Percentiles rank a stretch among this genome's conserved stretches.
Evolutionary conservation across 768 basidiomycete species (phyloP).

Genomic region (Suillus occidentalis): DNA sequence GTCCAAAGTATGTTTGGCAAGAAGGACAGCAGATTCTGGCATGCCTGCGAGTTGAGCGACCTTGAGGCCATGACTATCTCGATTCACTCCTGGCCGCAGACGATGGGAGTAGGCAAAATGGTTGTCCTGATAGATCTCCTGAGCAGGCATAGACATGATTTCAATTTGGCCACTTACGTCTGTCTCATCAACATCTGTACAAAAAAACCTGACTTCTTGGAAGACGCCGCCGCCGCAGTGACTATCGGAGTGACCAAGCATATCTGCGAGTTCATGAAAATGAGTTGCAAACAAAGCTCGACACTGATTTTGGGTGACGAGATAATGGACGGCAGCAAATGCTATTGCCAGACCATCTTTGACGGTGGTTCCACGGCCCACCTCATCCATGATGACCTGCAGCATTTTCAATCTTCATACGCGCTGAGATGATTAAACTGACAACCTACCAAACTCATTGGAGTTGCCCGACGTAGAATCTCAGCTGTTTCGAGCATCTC

Average conservation of each 20-base stretch:
- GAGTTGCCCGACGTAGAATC: constrained; percentile 82
- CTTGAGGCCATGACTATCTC: constrained; percentile 87
- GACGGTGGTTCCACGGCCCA: constrained; percentile 94
- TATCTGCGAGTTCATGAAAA: constrained; percentile 89
- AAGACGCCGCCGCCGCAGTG: constrained; percentile 49
- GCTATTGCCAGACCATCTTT: constrained; percentile 93
- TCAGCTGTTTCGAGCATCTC: constrained; percentile 95
- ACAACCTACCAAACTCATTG: constrained; percentile 70
- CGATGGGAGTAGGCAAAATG: constrained; percentile 85
- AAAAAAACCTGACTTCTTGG: constrained; percentile 76
- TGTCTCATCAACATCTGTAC: constrained; percentile 82
- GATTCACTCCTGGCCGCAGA: constrained; percentile 80
- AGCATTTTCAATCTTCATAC: constrained; percentile 3
- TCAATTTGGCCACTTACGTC: constrained; percentile 46
- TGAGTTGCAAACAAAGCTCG: constrained; percentile 98
- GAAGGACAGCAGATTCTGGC: constrained; percentile 57
- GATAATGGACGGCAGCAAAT: constrained; percentile 85
- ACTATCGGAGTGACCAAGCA: constrained; percentile 62
- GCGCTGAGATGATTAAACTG: not conserved
- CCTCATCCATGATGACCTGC: constrained; percentile 99
- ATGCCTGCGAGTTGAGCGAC: constrained; percentile 88
- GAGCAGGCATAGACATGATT: not conserved
- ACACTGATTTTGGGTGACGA: constrained; percentile 67
- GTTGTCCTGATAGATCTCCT: constrained; percentile 49
- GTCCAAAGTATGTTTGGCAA: constrained; percentile 57